Percentiles rank a stretch among this genome's conserved stretches.
Conservation (phyloP, 2,329 filamentous ascomycete species). For the Macrophomina phaseolina region DNA sequence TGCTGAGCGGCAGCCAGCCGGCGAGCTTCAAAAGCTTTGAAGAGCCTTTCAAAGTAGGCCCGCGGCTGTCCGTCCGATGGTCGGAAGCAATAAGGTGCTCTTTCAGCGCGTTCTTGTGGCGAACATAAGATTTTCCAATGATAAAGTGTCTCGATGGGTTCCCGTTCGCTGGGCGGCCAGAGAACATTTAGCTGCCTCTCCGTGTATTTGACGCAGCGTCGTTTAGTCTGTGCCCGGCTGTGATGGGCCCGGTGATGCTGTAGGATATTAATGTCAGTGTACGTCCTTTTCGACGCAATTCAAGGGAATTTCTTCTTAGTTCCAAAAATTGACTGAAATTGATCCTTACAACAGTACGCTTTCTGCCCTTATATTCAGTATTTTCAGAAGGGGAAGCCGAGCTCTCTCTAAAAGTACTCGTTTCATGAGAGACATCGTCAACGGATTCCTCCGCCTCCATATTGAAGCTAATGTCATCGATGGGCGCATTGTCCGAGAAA, state of each 20-base stretch:
- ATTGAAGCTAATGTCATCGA: too few relatives aligned
- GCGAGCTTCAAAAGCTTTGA: neutral
- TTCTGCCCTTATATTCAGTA: neutral
- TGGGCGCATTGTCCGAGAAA: too few relatives aligned
- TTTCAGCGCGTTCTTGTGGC: neutral
- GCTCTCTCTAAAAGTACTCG: neutral
- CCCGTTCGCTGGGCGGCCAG: neutral
- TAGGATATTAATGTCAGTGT: neutral
- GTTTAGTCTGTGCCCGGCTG: neutral
- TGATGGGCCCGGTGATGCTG: neutral
- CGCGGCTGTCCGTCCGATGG: neutral
- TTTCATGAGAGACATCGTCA: neutral
- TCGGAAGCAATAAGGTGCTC: conserved; percentile 13
- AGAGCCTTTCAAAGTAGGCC: neutral
- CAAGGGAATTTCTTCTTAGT: neutral
- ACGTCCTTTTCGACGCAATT: too few relatives aligned
- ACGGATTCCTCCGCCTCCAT: neutral
- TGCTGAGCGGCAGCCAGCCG: neutral
- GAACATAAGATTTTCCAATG: neutral
- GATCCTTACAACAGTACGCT: neutral
- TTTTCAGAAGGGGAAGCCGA: neutral
- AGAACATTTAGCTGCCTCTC: neutral
- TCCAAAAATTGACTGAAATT: too few relatives aligned
- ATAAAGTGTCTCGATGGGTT: neutral
- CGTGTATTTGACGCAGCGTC: neutral